Base-by-base conservation (phyloP, 2,329 filamentous ascomycete species). In the Setomelanomma holmii region DNA sequence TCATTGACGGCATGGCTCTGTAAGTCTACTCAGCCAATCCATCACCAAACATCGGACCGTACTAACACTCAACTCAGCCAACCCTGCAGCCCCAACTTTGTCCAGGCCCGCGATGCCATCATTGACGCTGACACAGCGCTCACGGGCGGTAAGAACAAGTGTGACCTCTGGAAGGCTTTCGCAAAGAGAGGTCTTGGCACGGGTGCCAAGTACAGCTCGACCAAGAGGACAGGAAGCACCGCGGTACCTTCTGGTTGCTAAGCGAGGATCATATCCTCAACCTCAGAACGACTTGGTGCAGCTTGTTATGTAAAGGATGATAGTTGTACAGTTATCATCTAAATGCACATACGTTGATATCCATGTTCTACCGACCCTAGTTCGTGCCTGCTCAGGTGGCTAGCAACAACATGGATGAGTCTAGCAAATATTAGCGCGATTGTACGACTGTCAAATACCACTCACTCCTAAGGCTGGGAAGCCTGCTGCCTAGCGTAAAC, bases 111-210 rank as follows among this genome's bases (percentile, higher is more conserved):
- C 24, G 77, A 84, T 49, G 82, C 82, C 17, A 85, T 85, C 57
- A 60, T 85, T 17, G 83, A 85, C 49, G 82, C 83, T 0, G 83
- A 85, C 61, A 67, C 67, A 23, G 77, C 77, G 5, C 72, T 85
- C 5, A 85, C 82, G 0, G 76, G 75, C 1, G 83, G 82, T 2
- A 66, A 60, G 11, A 85, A 85, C 66, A 53, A 62, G 14, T 85
- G 83, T 45, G 76, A 77, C 56, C 69, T 85, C 51, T 85, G 83
- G 83, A 80, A 60, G n/a, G 83, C 63, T 0, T 85, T 85, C 58
- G 82, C 83, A 1, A 85, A 84, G 77, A 73, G 83, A 42, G 83
- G 83, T 14, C 66, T 85, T 1, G 83, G 83, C 24, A 53, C 58
- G 20, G 61, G 57, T 38, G 71, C 69, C 1, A 56, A 49, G 27